Evolutionary conservation across 2,329 filamentous ascomycete genomes (phyloP).

Genomic region (Cladophialophora carrionii): DNA sequence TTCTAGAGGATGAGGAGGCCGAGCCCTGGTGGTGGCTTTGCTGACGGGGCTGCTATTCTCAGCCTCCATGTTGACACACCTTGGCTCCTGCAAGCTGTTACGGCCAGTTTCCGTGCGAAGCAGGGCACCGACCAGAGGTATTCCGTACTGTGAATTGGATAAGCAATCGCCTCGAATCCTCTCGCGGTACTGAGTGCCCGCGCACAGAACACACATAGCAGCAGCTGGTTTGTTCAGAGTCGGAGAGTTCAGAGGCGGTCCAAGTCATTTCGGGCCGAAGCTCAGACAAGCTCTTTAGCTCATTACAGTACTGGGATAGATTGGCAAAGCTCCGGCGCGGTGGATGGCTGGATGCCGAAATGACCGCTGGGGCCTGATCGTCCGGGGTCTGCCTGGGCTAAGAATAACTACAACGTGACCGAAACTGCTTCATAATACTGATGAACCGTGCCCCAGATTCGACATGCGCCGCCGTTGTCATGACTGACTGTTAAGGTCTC

Average conservation of each 20-base stretch:
- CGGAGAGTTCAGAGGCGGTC: too few species aligned
- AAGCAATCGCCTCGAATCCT: neutral
- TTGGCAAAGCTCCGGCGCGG: neutral
- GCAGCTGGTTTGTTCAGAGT: too few species aligned
- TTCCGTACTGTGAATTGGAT: neutral
- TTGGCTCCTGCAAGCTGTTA: neutral
- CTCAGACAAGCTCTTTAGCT: neutral
- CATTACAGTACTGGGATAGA: neutral
- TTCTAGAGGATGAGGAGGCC: neutral
- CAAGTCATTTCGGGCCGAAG: neutral
- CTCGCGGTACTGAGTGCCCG: neutral
- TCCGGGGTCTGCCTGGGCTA: neutral
- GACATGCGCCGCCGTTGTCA: too few species aligned
- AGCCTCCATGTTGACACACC: neutral
- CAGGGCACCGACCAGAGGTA: neutral
- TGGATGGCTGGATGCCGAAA: neutral
- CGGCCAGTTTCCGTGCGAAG: too few species aligned
- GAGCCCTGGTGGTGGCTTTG: constrained; percentile 5
- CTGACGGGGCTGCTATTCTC: constrained; percentile 8
- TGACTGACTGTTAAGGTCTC: too few species aligned
- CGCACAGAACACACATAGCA: neutral
- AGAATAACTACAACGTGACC: neutral
- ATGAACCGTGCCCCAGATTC: too few species aligned
- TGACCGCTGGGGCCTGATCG: too few species aligned
- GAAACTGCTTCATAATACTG: neutral